Evolutionary conservation across 768 basidiomycete genomes (phyloP).

Genomic region (Termitomyces sp.): DNA sequence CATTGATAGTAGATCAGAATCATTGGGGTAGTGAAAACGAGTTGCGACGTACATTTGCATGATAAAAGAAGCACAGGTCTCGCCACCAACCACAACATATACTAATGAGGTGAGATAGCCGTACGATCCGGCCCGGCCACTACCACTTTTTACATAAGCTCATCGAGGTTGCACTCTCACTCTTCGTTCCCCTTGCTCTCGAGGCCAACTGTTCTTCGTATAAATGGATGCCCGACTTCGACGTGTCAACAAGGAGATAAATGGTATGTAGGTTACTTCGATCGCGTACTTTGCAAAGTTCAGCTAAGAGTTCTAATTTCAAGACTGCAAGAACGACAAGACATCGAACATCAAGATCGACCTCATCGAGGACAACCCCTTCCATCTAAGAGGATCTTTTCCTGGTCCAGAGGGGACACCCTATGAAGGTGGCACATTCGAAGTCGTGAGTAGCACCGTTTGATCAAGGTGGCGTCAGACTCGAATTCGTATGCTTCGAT

Average conservation of each 20-base stretch:
- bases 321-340: slow-evolving; percentile 96
- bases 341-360: slow-evolving; percentile 82
- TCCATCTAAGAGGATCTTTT: slow-evolving; percentile 89
- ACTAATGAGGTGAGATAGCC: too few relatives aligned
- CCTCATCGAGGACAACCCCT: slow-evolving; percentile 83
- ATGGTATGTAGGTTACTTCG: slow-evolving; percentile 41
- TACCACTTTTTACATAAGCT: not conserved
- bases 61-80: too few relatives aligned
- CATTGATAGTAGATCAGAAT: too few relatives aligned
- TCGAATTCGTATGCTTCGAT: not conserved
- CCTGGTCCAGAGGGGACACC: slow-evolving; percentile 91
- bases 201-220: slow-evolving; percentile 4
- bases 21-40: too few relatives aligned
- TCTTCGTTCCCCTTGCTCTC: slow-evolving; percentile 2
- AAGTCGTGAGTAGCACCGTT: slow-evolving; percentile 62
- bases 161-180: not conserved
- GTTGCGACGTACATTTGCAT: too few relatives aligned
- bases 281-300: not conserved
- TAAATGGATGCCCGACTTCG: slow-evolving; percentile 86
- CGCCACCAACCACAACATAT: too few relatives aligned
- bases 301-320: not conserved
- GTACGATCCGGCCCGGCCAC: not conserved
- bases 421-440: slow-evolving; percentile 86
- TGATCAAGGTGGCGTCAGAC: not conserved
- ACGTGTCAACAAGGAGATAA: slow-evolving; percentile 91